Percentiles rank a stretch among this genome's conserved stretches.
Conservation (phyloP, 2,329 filamentous ascomycete genomes). For the Claviceps monticola region DNA sequence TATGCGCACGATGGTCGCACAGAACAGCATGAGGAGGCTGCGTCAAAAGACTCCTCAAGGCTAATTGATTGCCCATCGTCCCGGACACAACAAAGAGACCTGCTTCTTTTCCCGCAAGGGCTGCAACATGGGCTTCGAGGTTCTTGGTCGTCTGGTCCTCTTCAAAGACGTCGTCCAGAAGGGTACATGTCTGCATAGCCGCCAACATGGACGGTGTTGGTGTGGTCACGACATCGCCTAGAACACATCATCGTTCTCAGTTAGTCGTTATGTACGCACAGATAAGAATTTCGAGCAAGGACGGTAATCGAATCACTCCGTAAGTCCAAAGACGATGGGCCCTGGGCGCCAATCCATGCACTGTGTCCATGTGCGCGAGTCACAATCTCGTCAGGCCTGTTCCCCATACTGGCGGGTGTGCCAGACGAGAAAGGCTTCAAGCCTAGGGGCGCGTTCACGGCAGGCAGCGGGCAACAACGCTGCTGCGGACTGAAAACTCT, state of each 20-base stretch:
- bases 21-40: constrained; percentile 72
- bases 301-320: constrained; percentile 8
- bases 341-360: constrained; percentile 10
- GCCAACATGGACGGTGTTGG: constrained; percentile 70
- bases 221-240: constrained; percentile 49
- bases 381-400: background rate
- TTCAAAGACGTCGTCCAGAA: constrained; percentile 71
- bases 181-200: constrained; percentile 59
- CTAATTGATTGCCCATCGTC: constrained; percentile 89
- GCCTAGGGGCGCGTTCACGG: background rate
- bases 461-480: background rate
- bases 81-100: constrained; percentile 75
- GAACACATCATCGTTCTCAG: background rate
- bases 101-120: constrained; percentile 60
- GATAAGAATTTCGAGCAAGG: background rate
- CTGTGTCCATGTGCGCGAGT: constrained; percentile 1
- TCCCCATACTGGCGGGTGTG: background rate
- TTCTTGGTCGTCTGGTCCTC: constrained; percentile 68
- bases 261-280: background rate
- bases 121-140: constrained; percentile 61
- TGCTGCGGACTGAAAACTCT: background rate
- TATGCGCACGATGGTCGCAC: constrained; percentile 66
- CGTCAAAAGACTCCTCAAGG: constrained; percentile 60
- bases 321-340: constrained; percentile 9
- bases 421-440: background rate